These are phyloP conservation scores for Colletotrichum tabaci DNA, from an alignment of 2,329 filamentous ascomycete genomes.

Conservation along the genomic window DNA sequence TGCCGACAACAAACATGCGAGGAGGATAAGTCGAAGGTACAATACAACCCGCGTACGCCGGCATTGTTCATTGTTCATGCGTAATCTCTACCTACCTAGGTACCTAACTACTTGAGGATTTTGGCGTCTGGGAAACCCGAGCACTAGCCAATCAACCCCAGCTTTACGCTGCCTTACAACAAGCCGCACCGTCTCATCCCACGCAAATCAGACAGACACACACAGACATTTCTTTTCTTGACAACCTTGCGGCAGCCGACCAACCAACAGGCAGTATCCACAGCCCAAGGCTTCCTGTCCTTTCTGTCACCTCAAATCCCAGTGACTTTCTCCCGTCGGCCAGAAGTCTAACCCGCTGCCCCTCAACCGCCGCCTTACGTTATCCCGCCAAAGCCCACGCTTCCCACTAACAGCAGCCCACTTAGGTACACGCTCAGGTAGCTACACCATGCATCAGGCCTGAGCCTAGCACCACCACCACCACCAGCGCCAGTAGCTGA, in stretches of 20 bases:
- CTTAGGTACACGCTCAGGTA: neutral
- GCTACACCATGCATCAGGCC: conserved; percentile 1
- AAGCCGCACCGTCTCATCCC: conserved; percentile 19
- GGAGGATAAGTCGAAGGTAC: neutral
- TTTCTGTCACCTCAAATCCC: conserved; percentile 15
- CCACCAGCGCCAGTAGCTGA: neutral
- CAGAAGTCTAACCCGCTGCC: neutral
- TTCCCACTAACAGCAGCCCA: conserved; percentile 1
- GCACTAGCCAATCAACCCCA: conserved; percentile 12
- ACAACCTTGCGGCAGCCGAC: neutral
- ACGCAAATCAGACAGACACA: conserved; percentile 18
- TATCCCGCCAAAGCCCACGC: conserved; percentile 18
- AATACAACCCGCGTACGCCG: neutral
- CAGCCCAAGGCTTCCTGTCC: conserved; percentile 17
- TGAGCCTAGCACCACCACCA: neutral
- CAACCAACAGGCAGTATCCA: conserved; percentile 6
- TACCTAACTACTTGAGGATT: too few species aligned
- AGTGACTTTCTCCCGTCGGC: conserved; percentile 4
- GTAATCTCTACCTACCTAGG: too few species aligned
- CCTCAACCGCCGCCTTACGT: conserved; percentile 27
- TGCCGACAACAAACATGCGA: neutral
- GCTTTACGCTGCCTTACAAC: conserved; percentile 8
- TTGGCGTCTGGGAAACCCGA: neutral
- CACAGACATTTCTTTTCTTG: conserved; percentile 13
- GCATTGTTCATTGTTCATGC: conserved; percentile 9